These are phyloP conservation scores for Boechera stricta DNA, from an alignment of 345 rosid species.

Conservation along the genomic window DNA sequence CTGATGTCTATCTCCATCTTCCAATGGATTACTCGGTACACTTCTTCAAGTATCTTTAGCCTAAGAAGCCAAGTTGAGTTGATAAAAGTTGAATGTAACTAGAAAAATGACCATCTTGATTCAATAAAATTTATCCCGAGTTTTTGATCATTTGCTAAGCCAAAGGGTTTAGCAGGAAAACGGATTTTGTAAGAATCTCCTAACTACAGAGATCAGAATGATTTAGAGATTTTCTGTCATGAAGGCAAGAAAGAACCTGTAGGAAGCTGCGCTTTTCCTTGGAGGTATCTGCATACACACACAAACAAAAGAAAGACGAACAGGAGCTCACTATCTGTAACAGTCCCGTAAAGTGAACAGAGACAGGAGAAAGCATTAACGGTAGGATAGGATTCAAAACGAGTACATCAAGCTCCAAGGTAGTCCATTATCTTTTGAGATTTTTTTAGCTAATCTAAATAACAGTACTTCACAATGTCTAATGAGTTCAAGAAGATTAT, in stretches of 20 bases:
- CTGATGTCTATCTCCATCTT: constrained; percentile 8
- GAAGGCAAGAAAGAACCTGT: constrained; percentile 62
- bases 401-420: constrained; percentile 10
- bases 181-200: constrained; percentile 1
- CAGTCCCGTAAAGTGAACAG: not conserved
- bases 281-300: constrained; percentile 94
- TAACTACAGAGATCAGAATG: constrained; percentile 8
- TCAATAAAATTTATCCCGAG: constrained; percentile 3
- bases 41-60: not conserved
- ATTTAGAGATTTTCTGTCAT: constrained; percentile 8
- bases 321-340: constrained; percentile 26
- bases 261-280: constrained; percentile 92
- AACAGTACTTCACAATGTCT: constrained; percentile 9
- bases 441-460: not conserved
- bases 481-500: not conserved
- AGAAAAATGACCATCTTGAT: constrained; percentile 4
- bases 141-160: constrained; percentile 9
- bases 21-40: not conserved
- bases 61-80: constrained; percentile 9
- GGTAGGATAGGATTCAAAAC: not conserved
- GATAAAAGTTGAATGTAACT: not conserved
- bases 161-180: not conserved
- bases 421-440: not conserved
- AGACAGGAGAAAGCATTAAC: constrained; percentile 8
- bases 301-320: constrained; percentile 13